These are phyloP conservation scores for Sporothrix curviconia DNA, from an alignment of 2,329 filamentous ascomycete genomes.

Conservation along the genomic window DNA sequence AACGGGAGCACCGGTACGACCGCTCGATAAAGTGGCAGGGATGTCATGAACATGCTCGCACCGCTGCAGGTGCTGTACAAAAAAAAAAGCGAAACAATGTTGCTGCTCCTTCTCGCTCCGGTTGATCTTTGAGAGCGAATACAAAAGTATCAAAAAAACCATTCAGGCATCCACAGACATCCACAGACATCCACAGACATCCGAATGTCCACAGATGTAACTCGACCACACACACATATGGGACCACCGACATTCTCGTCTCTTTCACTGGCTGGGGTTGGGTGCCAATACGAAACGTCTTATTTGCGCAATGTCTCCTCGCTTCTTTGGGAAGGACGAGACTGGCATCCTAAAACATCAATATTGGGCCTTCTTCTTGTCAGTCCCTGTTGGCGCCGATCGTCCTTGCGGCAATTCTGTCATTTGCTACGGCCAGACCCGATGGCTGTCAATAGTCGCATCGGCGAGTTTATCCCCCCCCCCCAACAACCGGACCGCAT, in stretches of 20 bases:
- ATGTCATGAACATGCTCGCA: too few relatives aligned
- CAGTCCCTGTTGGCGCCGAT: not conserved
- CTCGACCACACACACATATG: not conserved
- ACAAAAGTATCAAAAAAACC: too few relatives aligned
- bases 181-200: not conserved
- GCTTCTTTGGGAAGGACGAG: not conserved
- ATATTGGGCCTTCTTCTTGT: not conserved
- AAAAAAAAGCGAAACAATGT: too few relatives aligned
- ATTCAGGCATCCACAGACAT: not conserved
- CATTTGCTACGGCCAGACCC: constrained; percentile 8
- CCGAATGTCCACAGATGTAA: too few relatives aligned
- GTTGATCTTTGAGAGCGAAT: too few relatives aligned
- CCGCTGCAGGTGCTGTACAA: too few relatives aligned
- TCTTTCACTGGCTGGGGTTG: too few relatives aligned
- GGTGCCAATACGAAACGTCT: not conserved
- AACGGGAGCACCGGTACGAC: constrained; percentile 15
- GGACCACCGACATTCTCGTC: not conserved
- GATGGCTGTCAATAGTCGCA: too few relatives aligned
- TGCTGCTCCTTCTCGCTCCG: too few relatives aligned
- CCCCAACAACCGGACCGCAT: too few relatives aligned
- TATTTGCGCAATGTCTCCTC: not conserved
- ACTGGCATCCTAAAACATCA: not conserved
- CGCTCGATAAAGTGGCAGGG: not conserved
- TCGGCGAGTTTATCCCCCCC: too few relatives aligned
- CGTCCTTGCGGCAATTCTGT: constrained; percentile 8